Percentiles rank a stretch among this genome's conserved stretches.
Evolutionary conservation across 2,329 filamentous ascomycete species (phyloP).

Genomic region (Fusarium vanettenii): DNA sequence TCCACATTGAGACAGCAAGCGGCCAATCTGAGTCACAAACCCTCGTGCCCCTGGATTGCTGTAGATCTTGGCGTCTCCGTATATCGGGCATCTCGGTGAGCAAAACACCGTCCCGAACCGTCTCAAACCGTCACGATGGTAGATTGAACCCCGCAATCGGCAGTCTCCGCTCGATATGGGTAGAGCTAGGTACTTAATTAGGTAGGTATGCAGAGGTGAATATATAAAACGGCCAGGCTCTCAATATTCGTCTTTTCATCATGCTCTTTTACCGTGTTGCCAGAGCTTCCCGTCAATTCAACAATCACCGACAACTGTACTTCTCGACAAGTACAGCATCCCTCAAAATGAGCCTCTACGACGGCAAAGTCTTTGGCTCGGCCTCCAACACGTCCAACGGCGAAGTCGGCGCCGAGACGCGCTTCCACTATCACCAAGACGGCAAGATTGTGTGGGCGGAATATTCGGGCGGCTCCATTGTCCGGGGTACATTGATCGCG

Average conservation of each 20-base stretch:
- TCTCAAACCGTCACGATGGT: constrained; percentile 11
- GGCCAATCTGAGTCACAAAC: background rate
- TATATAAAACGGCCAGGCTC: background rate
- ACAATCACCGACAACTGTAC: background rate
- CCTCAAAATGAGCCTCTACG: constrained; percentile 20
- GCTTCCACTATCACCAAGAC: constrained; percentile 43
- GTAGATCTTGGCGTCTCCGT: background rate
- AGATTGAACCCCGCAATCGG: constrained; percentile 23
- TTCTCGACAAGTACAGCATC: background rate
- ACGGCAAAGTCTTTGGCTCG: constrained; percentile 29
- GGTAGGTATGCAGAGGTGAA: background rate
- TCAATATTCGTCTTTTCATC: background rate
- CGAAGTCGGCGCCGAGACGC: constrained; percentile 37
- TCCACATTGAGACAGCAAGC: background rate
- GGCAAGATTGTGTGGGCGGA: constrained; percentile 43
- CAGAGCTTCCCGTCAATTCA: background rate
- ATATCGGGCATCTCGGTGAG: constrained; percentile 6
- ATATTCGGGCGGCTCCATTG: constrained; percentile 40
- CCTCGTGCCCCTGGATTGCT: background rate
- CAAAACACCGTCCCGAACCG: constrained; percentile 20
- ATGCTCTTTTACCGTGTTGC: background rate
- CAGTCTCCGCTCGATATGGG: constrained; percentile 5
- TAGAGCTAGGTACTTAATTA: background rate
- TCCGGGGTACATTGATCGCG: constrained; percentile 37
- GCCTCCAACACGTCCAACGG: constrained; percentile 39